Conservation (phyloP, 257 asterid species). For the Cynanchum wilfordii region DNA sequence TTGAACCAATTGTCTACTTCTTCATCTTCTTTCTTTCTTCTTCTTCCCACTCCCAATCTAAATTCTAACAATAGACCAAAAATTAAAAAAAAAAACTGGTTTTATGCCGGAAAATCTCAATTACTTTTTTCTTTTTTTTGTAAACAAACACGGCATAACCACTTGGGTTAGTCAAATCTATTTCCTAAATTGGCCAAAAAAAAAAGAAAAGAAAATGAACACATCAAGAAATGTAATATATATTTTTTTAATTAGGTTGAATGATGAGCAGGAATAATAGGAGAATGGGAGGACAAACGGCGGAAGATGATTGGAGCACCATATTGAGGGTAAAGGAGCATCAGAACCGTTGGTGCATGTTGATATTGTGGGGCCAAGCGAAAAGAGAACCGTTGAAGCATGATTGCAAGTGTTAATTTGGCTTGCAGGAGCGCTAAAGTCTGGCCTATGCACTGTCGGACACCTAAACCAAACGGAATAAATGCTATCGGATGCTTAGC, state of each 20-base stretch:
- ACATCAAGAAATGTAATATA: neutral
- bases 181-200: neutral
- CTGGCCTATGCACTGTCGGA: conserved; percentile 45
- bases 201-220: neutral
- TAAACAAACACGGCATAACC: conserved; percentile 19
- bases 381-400: conserved; percentile 30
- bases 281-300: conserved; percentile 20
- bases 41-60: conserved; percentile 17
- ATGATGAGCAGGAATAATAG: conserved; percentile 6
- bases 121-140: neutral
- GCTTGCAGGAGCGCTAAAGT: conserved; percentile 38
- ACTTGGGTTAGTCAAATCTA: conserved; percentile 10
- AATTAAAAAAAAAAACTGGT: neutral
- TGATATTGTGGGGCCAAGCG: conserved; percentile 35
- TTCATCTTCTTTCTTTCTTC: neutral
- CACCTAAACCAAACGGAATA: conserved; percentile 44
- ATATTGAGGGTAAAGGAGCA: conserved; percentile 43
- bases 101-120: conserved; percentile 25
- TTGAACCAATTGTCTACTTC: neutral
- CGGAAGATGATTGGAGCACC: conserved; percentile 41
- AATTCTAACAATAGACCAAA: conserved; percentile 17
- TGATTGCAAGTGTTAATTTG: conserved; percentile 35
- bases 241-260: neutral
- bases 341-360: conserved; percentile 45
- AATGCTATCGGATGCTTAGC: conserved; percentile 37